Evolutionary conservation across 2,329 filamentous ascomycete species (phyloP).

Genomic region (Fusarium foetens): DNA sequence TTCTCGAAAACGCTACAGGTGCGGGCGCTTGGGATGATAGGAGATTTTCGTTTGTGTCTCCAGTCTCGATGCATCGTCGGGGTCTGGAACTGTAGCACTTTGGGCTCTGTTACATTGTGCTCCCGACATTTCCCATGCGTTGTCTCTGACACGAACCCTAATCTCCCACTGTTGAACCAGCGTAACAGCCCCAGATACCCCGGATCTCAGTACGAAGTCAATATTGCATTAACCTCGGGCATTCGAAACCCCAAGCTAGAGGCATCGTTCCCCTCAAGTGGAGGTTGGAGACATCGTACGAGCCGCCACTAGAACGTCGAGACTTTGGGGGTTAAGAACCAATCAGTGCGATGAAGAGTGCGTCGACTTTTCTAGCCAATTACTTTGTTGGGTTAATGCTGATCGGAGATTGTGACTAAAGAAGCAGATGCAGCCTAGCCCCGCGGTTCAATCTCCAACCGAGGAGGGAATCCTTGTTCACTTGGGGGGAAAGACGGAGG

Average conservation of each 20-base stretch:
- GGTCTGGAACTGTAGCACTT: conserved; percentile 9
- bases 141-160: background rate
- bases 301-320: background rate
- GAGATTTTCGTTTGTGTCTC: background rate
- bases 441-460: background rate
- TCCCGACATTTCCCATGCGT: conserved; percentile 7
- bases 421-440: background rate
- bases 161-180: background rate
- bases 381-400: background rate
- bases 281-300: conserved; percentile 26
- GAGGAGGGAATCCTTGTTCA: background rate
- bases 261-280: conserved; percentile 1
- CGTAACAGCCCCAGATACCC: background rate
- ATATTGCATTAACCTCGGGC: background rate
- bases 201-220: background rate
- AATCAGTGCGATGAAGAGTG: background rate
- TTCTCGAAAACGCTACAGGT: conserved; percentile 9
- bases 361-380: background rate
- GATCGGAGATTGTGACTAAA: conserved; percentile 2
- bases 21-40: background rate
- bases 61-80: background rate
- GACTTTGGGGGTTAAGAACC: background rate
- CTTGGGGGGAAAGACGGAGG: background rate
- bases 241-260: background rate
- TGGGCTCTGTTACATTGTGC: conserved; percentile 11